Evolutionary conservation across 208 protist genomes (phyloP).

Genomic region (Phytomonas serpens): DNA sequence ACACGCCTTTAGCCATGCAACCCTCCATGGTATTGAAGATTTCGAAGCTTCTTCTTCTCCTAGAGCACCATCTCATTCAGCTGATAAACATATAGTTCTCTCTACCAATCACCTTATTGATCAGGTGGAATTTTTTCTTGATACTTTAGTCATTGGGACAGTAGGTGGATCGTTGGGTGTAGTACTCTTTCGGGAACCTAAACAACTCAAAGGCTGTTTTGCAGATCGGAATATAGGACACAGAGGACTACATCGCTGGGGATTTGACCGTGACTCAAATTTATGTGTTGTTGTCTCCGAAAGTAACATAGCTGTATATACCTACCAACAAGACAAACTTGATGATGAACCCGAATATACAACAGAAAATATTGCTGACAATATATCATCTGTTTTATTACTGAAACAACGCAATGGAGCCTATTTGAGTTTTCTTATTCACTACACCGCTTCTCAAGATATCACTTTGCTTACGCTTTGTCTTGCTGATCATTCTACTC

Average conservation of each 20-base stretch:
- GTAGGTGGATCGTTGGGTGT: neutral
- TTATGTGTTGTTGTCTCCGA: neutral
- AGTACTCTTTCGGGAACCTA: neutral
- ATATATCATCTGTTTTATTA: neutral
- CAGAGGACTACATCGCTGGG: neutral
- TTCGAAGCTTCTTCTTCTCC: neutral
- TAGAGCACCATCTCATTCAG: neutral
- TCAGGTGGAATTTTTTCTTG: neutral
- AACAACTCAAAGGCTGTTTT: neutral
- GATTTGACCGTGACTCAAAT: neutral
- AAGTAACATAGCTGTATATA: neutral
- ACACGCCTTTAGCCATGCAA: slow-evolving; percentile 19
- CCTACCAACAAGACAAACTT: neutral
- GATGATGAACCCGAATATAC: neutral
- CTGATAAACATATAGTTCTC: neutral
- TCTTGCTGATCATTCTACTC: neutral
- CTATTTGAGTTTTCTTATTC: neutral
- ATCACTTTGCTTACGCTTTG: neutral
- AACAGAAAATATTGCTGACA: neutral
- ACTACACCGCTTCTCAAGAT: neutral
- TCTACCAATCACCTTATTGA: neutral
- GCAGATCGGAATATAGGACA: neutral
- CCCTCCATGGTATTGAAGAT: neutral
- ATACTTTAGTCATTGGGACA: neutral
- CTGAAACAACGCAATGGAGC: neutral